These are phyloP conservation scores for Fusarium secorum DNA, from an alignment of 2,329 filamentous ascomycete species.

Conservation along the genomic window DNA sequence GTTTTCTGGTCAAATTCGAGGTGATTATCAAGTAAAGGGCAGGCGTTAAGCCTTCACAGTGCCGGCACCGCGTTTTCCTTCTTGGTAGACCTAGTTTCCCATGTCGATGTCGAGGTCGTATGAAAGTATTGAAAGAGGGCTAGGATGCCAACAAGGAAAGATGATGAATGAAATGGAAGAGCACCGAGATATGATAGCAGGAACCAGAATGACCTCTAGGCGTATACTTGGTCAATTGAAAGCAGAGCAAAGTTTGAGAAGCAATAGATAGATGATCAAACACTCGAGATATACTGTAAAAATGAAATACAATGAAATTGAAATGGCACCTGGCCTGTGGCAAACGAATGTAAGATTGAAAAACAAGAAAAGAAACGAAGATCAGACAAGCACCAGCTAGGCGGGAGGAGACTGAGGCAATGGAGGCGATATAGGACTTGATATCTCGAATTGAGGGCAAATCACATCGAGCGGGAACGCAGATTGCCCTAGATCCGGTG, in stretches of 20 bases:
- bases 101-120: slow-evolving; percentile 24
- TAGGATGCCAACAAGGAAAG: neutral
- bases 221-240: slow-evolving; percentile 1
- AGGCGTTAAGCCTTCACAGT: slow-evolving; percentile 39
- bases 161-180: neutral
- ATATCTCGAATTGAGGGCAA: slow-evolving; percentile 23
- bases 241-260: slow-evolving; percentile 7
- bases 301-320: slow-evolving; percentile 7
- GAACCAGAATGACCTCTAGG: slow-evolving; percentile 2
- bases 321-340: slow-evolving; percentile 32
- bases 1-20: slow-evolving; percentile 14
- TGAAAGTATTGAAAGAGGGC: neutral
- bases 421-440: slow-evolving; percentile 31
- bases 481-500: slow-evolving; percentile 21
- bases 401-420: neutral
- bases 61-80: slow-evolving; percentile 39
- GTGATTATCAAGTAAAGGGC: slow-evolving; percentile 10
- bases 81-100: slow-evolving; percentile 25
- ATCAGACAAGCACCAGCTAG: slow-evolving; percentile 19
- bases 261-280: slow-evolving; percentile 6
- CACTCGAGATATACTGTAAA: slow-evolving; percentile 16
- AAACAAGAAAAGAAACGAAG: slow-evolving; percentile 27
- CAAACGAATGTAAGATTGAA: slow-evolving; percentile 29
- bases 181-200: slow-evolving; percentile 7
- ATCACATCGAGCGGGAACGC: slow-evolving; percentile 27